These are phyloP conservation scores for Exophiala sp. DNA, from an alignment of 2,329 filamentous ascomycete genomes.

Conservation along the genomic window DNA sequence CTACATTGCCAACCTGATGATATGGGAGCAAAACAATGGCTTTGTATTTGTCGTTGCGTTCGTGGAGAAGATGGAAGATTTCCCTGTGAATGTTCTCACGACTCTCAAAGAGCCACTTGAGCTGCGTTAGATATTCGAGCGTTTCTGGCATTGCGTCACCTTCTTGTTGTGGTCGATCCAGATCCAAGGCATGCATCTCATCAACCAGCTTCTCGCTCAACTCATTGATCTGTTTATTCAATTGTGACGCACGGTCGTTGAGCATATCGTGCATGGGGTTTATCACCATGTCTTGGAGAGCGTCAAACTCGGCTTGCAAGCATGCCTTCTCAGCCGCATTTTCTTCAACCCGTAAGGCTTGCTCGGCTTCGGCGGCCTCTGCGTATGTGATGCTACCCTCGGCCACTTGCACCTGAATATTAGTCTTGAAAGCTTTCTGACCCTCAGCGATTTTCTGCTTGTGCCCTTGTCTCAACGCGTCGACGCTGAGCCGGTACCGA, in stretches of 20 bases:
- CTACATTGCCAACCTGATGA: slow-evolving; percentile 65
- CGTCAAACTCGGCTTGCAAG: slow-evolving; percentile 76
- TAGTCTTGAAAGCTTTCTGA: slow-evolving; percentile 64
- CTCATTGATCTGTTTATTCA: slow-evolving; percentile 73
- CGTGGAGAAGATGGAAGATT: slow-evolving; percentile 77
- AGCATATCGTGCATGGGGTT: slow-evolving; percentile 78
- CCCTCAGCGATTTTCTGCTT: slow-evolving; percentile 54
- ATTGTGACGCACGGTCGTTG: slow-evolving; percentile 68
- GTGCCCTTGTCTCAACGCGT: slow-evolving; percentile 52
- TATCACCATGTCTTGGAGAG: slow-evolving; percentile 79
- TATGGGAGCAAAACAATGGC: slow-evolving; percentile 82
- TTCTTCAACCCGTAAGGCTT: slow-evolving; percentile 69
- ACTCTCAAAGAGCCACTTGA: slow-evolving; percentile 96
- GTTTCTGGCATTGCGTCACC: slow-evolving; percentile 93
- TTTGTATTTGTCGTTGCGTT: slow-evolving; percentile 82
- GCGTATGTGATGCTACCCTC: slow-evolving; percentile 76
- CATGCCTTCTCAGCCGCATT: slow-evolving; percentile 66
- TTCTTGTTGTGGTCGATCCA: slow-evolving; percentile 87
- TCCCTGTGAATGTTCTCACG: slow-evolving; percentile 84
- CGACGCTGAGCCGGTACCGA: slow-evolving; percentile 49
- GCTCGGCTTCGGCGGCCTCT: slow-evolving; percentile 77
- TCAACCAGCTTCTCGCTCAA: slow-evolving; percentile 69
- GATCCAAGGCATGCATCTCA: slow-evolving; percentile 64
- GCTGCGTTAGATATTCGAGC: slow-evolving; percentile 84
- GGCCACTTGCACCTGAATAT: slow-evolving; percentile 74